phyloP scores from a whole-genome alignment of 805 yeast genomes.

The Starmerella ratchasimensis region DNA sequence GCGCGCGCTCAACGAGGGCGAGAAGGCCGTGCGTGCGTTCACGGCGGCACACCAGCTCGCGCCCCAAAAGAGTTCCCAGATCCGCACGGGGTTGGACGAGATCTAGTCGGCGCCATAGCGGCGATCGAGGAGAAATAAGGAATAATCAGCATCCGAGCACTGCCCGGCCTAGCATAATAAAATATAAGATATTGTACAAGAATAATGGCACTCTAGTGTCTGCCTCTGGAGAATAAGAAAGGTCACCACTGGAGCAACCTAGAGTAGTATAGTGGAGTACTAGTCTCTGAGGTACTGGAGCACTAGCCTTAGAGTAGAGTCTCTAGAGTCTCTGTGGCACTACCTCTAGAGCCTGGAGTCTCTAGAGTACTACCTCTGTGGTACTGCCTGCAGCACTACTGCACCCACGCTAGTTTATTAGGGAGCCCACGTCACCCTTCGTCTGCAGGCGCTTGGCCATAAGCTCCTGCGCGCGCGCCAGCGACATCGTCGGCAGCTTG shows the following conservation, averaged over 20 bases:
- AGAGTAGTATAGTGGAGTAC: too few species aligned
- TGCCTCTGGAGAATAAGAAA: too few species aligned
- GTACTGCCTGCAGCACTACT: too few species aligned
- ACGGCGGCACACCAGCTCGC: conserved; percentile 83
- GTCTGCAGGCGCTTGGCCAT: conserved; percentile 63
- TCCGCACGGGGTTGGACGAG: conserved; percentile 65
- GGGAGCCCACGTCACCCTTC: conserved; percentile 17
- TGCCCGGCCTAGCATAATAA: too few species aligned
- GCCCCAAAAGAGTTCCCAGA: conserved; percentile 39
- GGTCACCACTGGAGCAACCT: too few species aligned
- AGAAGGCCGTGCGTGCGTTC: conserved; percentile 68
- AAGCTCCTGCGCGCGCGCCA: conserved; percentile 75
- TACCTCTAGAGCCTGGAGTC: too few species aligned
- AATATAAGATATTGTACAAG: not conserved
- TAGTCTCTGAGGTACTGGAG: too few species aligned
- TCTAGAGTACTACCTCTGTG: too few species aligned
- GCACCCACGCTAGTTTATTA: conserved; percentile 2
- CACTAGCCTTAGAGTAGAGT: too few species aligned
- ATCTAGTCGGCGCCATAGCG: not conserved
- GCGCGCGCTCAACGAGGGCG: conserved; percentile 57
- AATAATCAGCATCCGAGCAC: not conserved
- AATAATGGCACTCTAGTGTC: not conserved
- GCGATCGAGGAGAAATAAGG: not conserved
- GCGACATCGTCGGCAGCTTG: conserved; percentile 85
- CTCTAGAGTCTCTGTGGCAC: too few species aligned